A percentile compares a stretch with the other conserved stretches of the same genome.
Conservation (phyloP, 1,139 yeast species). For the Geotrichum phurueaensis region DNA sequence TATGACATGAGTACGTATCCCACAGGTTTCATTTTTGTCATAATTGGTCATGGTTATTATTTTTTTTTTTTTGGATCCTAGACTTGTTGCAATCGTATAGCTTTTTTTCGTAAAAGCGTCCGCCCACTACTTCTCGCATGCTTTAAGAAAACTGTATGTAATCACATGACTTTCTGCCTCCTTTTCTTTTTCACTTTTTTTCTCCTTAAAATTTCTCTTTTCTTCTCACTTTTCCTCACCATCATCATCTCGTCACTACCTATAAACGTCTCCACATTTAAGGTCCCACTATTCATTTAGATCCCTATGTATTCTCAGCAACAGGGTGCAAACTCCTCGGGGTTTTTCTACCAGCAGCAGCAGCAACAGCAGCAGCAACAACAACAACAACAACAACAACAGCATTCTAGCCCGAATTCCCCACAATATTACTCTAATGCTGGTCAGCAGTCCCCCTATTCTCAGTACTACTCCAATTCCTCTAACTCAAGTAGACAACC, state of each 20-base stretch:
- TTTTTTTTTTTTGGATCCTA: too few relatives aligned
- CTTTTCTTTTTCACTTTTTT: not conserved
- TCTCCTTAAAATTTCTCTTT: not conserved
- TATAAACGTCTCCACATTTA: not conserved
- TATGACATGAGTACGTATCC: too few relatives aligned
- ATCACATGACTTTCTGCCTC: not conserved
- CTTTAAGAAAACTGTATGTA: too few relatives aligned
- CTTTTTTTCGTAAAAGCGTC: too few relatives aligned
- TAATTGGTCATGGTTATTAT: too few relatives aligned
- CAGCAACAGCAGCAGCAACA: slow-evolving; percentile 19
- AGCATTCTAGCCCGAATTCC: slow-evolving; percentile 10
- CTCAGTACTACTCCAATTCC: not conserved
- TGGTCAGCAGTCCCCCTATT: slow-evolving; percentile 14
- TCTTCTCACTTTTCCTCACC: not conserved
- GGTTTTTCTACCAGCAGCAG: slow-evolving; percentile 24
- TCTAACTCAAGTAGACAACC: slow-evolving; percentile 9
- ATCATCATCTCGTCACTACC: not conserved
- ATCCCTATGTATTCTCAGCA: slow-evolving; percentile 16
- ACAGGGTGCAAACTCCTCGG: slow-evolving; percentile 23
- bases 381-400: slow-evolving; percentile 18
- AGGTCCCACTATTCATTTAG: not conserved
- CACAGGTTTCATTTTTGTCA: too few relatives aligned
- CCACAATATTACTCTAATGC: slow-evolving; percentile 1
- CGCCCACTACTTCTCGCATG: too few relatives aligned
- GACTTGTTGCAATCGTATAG: too few relatives aligned